A percentile compares a stretch with the other conserved stretches of the same genome.
These are phyloP conservation scores for Fraxinus albicans DNA, from an alignment of 305 asterid genomes.

Conservation along the genomic window DNA sequence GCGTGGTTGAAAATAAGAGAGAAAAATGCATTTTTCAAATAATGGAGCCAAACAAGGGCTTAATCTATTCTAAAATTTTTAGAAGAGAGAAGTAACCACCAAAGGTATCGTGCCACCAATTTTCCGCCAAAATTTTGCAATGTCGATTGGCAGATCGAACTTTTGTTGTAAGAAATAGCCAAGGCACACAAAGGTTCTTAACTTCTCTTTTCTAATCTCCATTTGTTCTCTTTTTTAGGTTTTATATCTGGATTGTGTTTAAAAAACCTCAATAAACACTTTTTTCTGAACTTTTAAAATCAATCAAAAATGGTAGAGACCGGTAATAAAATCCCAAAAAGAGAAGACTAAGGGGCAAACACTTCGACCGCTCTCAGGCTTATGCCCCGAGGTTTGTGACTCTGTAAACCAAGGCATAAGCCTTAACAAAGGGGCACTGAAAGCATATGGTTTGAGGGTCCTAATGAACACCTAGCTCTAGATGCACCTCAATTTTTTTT, in stretches of 20 bases:
- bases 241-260: neutral
- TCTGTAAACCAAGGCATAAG: neutral
- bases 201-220: neutral
- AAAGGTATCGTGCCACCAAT: neutral
- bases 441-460: neutral
- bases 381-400: neutral
- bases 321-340: neutral
- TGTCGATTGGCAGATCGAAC: too few species aligned
- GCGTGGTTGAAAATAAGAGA: too few species aligned
- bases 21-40: too few species aligned
- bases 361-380: neutral
- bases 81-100: neutral
- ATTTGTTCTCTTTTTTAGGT: neutral
- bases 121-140: too few species aligned
- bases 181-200: too few species aligned
- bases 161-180: too few species aligned
- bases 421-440: neutral
- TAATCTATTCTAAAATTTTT: neutral
- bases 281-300: neutral
- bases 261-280: neutral
- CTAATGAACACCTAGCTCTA: neutral
- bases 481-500: neutral
- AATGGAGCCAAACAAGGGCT: too few species aligned
- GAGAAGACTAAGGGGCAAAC: neutral
- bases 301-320: neutral